Percentiles rank a stretch among this genome's conserved stretches.
Evolutionary conservation across 164 flowering plant genomes (phyloP).

Genomic region (Sextonia rubra): DNA sequence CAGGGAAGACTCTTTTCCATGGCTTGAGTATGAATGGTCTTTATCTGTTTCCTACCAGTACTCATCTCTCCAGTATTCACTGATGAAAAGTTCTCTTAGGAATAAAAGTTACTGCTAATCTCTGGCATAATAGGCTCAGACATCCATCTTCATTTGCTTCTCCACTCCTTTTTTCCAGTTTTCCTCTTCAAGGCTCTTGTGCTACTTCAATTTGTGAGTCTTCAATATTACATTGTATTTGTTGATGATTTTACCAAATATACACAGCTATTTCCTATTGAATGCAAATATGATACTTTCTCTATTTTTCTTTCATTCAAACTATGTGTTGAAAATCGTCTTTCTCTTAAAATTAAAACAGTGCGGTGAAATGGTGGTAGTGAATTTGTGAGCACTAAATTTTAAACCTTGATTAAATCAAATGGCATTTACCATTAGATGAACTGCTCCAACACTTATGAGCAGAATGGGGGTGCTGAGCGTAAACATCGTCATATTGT

Average conservation of each 20-base stretch:
- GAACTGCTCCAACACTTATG: neutral
- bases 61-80: neutral
- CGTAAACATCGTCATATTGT: neutral
- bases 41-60: neutral
- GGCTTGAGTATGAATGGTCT: neutral
- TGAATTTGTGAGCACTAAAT: neutral
- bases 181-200: neutral
- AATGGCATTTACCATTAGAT: neutral
- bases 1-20: neutral
- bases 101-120: too few relatives aligned
- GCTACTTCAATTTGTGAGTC: neutral
- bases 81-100: neutral
- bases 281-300: neutral
- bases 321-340: neutral
- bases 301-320: neutral
- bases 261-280: neutral
- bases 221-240: neutral
- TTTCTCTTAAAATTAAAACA: too few relatives aligned
- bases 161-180: neutral
- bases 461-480: neutral
- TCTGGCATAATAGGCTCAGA: neutral
- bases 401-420: neutral
- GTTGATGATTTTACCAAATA: too few relatives aligned
- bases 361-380: neutral
- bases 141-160: neutral